phyloP scores from a whole-genome alignment of 257 asterid species.

The Craterostigma plantagineum region DNA sequence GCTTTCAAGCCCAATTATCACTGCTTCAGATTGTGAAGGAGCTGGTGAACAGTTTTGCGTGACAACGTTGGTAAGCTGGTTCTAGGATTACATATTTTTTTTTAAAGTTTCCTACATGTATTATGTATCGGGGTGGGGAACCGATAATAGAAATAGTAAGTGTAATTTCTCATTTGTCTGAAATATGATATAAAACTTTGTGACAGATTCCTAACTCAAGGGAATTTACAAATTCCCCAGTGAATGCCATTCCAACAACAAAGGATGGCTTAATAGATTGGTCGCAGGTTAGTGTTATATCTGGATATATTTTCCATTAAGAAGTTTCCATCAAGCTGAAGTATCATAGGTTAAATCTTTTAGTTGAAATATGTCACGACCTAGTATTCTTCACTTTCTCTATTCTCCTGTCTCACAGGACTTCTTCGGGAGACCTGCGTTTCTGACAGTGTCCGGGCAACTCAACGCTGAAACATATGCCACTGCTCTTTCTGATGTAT shows the following conservation, averaged over 20 bases:
- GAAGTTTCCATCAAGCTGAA: too few relatives aligned
- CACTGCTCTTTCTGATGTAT: conserved; percentile 89
- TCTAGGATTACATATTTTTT: not conserved
- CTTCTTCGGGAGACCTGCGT: conserved; percentile 92
- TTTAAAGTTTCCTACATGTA: not conserved
- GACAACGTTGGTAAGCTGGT: conserved; percentile 78
- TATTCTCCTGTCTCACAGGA: conserved; percentile 37
- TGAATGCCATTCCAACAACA: conserved; percentile 56
- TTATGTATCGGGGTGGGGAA: too few relatives aligned
- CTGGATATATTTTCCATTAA: not conserved
- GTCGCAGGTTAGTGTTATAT: conserved; percentile 44
- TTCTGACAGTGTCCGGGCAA: conserved; percentile 94
- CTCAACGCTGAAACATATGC: conserved; percentile 98
- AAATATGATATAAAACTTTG: not conserved
- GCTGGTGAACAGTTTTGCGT: conserved; percentile 99
- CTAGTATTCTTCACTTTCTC: too few relatives aligned
- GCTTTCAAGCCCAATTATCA: conserved; percentile 93
- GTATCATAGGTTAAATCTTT: too few relatives aligned
- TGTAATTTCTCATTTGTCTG: too few relatives aligned
- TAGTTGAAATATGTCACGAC: too few relatives aligned
- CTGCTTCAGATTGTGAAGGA: conserved; percentile 99
- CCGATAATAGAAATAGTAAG: too few relatives aligned
- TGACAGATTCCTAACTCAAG: conserved; percentile 63
- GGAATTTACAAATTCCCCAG: conserved; percentile 47
- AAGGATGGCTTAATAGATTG: conserved; percentile 72